Evolutionary conservation across 768 basidiomycete genomes (phyloP).

Genomic region (Cyathus striatus): DNA sequence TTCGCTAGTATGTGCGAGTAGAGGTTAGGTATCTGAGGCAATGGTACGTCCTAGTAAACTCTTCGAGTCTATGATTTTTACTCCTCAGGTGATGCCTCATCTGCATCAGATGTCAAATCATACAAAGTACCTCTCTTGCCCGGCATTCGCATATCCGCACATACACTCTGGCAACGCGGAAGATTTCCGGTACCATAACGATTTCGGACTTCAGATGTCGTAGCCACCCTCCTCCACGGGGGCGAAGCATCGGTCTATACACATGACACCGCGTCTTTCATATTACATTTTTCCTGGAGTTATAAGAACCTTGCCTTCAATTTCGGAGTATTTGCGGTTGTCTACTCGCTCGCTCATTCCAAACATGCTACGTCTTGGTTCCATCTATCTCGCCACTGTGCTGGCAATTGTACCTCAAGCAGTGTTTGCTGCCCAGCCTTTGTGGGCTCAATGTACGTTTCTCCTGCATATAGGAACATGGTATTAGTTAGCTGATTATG

Average conservation of each 20-base stretch:
- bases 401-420: slow-evolving; percentile 5
- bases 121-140: neutral
- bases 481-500: neutral
- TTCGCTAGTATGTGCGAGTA: too few relatives aligned
- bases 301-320: neutral
- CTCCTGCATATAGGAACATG: neutral
- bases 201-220: neutral
- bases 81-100: too few relatives aligned
- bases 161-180: neutral
- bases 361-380: too few relatives aligned
- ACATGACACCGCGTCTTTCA: neutral
- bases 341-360: neutral
- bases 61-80: too few relatives aligned
- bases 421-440: slow-evolving; percentile 8
- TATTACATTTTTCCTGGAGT: neutral
- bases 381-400: slow-evolving; percentile 9
- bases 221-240: too few relatives aligned
- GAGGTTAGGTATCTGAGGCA: too few relatives aligned
- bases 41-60: too few relatives aligned
- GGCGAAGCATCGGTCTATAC: neutral
- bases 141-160: neutral
- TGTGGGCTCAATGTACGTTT: slow-evolving; percentile 19
- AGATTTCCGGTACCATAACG: neutral
- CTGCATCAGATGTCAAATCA: too few relatives aligned
- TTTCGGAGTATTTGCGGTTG: neutral